phyloP scores from a whole-genome alignment of 2,329 filamentous ascomycete species.

The Fusarium sp. region DNA sequence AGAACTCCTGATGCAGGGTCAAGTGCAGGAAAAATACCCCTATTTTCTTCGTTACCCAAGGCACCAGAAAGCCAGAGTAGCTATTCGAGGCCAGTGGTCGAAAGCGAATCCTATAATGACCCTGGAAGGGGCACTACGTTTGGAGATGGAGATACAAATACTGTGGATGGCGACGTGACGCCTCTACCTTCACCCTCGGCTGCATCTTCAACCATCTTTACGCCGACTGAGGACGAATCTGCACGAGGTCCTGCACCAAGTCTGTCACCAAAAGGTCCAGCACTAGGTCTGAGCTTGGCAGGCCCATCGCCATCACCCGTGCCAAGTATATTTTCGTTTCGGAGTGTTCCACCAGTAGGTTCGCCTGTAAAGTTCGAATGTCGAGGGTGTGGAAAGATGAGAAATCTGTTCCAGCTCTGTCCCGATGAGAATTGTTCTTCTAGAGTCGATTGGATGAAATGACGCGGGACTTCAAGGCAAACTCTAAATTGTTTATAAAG shows the following conservation, averaged over 20 bases:
- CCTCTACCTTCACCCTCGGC: accelerated
- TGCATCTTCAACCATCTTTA: neutral
- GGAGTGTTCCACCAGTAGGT: accelerated
- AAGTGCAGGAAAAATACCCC: accelerated
- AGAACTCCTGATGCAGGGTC: accelerated
- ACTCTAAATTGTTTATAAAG: neutral
- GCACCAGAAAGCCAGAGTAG: accelerated
- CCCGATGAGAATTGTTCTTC: neutral
- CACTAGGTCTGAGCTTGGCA: accelerated
- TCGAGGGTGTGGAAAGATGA: accelerated
- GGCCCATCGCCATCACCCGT: neutral
- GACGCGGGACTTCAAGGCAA: neutral
- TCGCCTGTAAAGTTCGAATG: neutral
- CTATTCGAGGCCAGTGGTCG: accelerated
- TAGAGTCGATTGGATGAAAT: accelerated
- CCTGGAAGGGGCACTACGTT: accelerated
- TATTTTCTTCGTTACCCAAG: accelerated
- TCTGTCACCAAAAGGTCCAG: accelerated
- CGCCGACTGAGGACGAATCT: accelerated
- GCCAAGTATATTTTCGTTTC: neutral
- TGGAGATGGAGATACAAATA: neutral
- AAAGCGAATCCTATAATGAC: neutral
- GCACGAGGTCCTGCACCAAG: accelerated
- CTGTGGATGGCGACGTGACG: accelerated
- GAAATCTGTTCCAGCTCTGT: neutral